Conservation (phyloP, 148 eudicot genomes). For the Fagopyrum tataricum region DNA sequence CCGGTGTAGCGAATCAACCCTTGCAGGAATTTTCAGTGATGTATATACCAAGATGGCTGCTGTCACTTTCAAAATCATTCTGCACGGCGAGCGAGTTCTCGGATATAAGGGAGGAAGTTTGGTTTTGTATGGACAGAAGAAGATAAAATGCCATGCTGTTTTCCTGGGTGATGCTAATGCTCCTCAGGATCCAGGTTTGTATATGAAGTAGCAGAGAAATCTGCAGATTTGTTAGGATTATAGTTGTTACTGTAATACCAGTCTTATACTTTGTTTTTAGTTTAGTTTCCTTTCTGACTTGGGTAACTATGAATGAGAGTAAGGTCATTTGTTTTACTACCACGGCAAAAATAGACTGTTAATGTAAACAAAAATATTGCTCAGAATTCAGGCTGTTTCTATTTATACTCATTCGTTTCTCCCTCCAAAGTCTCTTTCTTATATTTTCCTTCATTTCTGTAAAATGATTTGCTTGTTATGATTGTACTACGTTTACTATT, state of each 20-base stretch:
- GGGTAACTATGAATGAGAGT: not conserved
- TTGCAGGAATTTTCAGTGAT: not conserved
- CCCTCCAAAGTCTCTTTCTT: too few species aligned
- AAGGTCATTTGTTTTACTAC: not conserved
- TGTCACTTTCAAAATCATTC: too few species aligned
- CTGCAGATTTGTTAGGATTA: constrained; percentile 28
- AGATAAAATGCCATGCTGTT: not conserved
- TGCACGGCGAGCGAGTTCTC: too few species aligned
- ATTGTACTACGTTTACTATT: too few species aligned
- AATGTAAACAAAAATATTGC: not conserved
- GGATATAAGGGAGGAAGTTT: not conserved
- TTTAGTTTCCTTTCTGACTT: not conserved
- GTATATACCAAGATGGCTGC: constrained; percentile 6
- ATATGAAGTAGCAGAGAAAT: constrained; percentile 25
- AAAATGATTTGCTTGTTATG: too few species aligned
- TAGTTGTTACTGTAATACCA: not conserved
- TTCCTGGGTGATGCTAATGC: not conserved
- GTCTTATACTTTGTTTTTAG: not conserved
- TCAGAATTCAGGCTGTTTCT: not conserved
- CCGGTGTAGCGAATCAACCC: constrained; percentile 24
- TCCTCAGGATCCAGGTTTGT: constrained; percentile 14
- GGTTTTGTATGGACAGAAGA: not conserved
- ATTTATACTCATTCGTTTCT: not conserved
- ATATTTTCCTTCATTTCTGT: too few species aligned
- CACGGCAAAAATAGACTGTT: not conserved